phyloP scores from a whole-genome alignment of 441 rosid species.

The Euphorbia corollata region DNA sequence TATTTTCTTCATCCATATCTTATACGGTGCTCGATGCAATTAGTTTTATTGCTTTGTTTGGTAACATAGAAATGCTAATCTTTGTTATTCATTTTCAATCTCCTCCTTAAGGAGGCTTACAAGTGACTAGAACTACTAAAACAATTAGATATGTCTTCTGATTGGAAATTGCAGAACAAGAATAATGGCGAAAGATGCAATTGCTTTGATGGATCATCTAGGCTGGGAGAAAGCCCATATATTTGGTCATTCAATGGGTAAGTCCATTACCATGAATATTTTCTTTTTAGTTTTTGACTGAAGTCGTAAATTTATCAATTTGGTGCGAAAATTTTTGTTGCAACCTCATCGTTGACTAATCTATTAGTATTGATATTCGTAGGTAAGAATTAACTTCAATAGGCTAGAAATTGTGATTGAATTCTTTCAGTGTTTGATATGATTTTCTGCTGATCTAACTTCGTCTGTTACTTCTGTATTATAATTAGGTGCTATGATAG shows the following conservation, averaged over 20 bases:
- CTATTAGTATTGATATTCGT: background rate
- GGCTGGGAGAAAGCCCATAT: constrained; percentile 84
- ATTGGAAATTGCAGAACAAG: constrained; percentile 51
- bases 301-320: background rate
- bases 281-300: background rate
- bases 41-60: background rate
- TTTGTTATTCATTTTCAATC: background rate
- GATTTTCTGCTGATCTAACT: background rate
- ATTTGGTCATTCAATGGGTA: constrained; percentile 97
- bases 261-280: constrained; percentile 12
- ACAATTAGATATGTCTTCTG: background rate
- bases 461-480: background rate
- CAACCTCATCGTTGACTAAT: background rate
- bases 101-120: background rate
- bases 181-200: constrained; percentile 85
- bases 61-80: background rate
- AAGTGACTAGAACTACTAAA: background rate
- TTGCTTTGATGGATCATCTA: constrained; percentile 74
- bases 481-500: constrained; percentile 87
- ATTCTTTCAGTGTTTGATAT: background rate
- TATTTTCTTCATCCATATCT: background rate
- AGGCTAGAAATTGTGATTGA: background rate
- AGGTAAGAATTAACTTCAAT: no score
- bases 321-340: background rate
- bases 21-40: background rate